Evolutionary conservation across 495 filamentous ascomycete species (phyloP).

Genomic region (Penicillium cataractarum): DNA sequence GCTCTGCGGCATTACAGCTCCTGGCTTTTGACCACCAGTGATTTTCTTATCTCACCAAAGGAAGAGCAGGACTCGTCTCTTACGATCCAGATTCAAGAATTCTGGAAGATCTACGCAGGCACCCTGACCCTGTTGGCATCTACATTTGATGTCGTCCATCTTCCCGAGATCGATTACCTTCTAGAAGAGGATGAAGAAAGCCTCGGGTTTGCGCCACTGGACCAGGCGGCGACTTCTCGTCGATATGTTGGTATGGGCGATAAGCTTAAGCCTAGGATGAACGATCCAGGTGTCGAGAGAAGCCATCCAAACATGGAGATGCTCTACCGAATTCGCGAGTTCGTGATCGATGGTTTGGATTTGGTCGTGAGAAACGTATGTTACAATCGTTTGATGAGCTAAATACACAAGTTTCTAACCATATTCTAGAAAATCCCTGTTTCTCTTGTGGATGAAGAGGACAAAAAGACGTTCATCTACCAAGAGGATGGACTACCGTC

Average conservation of each 20-base stretch:
- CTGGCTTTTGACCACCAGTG: slow-evolving; percentile 63
- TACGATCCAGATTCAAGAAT: slow-evolving; percentile 61
- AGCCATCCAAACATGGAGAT: slow-evolving; percentile 70
- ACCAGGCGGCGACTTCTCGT: slow-evolving; percentile 50
- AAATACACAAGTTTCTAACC: slow-evolving; percentile 6
- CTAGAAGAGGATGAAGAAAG: slow-evolving; percentile 78
- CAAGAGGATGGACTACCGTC: slow-evolving; percentile 58
- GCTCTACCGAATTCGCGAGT: slow-evolving; percentile 67
- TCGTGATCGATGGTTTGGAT: slow-evolving; percentile 67
- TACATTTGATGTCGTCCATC: slow-evolving; percentile 58
- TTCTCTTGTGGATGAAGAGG: slow-evolving; percentile 48
- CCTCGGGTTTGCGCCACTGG: slow-evolving; percentile 72
- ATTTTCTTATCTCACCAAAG: slow-evolving; percentile 54
- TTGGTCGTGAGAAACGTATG: slow-evolving; percentile 58
- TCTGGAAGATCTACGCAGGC: slow-evolving; percentile 74
- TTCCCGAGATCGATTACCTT: slow-evolving; percentile 66
- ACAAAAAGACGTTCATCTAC: slow-evolving; percentile 58
- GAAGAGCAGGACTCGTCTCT: slow-evolving; percentile 60
- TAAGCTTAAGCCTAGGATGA: slow-evolving; percentile 57
- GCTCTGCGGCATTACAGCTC: slow-evolving; percentile 72
- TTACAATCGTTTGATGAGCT: not conserved
- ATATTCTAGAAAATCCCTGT: slow-evolving; percentile 47
- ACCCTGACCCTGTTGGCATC: slow-evolving; percentile 66
- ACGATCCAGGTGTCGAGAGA: slow-evolving; percentile 58
- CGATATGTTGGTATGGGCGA: slow-evolving; percentile 50